Conservation (phyloP, 2,329 filamentous ascomycete species). For the Cadophora luteo-olivacea region DNA sequence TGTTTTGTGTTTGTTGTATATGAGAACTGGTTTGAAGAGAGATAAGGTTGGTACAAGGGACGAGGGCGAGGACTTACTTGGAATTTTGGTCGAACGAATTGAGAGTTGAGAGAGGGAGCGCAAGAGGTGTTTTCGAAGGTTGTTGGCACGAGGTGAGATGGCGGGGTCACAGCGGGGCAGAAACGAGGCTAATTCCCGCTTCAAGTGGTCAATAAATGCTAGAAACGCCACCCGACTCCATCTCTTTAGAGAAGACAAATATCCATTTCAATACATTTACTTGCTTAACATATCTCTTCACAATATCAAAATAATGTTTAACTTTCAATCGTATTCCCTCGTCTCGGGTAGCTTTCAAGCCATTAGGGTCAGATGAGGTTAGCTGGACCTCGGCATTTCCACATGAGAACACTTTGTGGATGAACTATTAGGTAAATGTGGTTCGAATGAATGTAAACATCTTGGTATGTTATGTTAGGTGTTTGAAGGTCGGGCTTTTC, state of each 20-base stretch:
- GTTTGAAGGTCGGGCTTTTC: no score
- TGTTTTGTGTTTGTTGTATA: neutral
- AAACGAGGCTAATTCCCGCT: neutral
- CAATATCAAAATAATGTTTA: no score
- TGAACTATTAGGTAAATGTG: no score
- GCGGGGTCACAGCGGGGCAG: slow-evolving; percentile 13
- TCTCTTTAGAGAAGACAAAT: neutral
- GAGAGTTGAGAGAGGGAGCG: neutral
- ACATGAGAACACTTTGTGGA: no score
- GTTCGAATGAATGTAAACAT: no score
- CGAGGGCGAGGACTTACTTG: neutral
- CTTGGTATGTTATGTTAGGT: no score
- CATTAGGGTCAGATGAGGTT: no score
- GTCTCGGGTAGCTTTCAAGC: no score
- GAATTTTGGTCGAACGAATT: neutral
- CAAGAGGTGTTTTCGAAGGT: neutral
- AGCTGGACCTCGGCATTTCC: no score
- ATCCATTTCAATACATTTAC: neutral
- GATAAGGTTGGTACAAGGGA: neutral
- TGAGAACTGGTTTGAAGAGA: neutral
- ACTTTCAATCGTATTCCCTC: no score
- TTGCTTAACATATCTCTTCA: no score
- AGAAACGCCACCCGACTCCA: no score
- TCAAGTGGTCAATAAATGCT: neutral
- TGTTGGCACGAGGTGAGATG: slow-evolving; percentile 14